Conservation (phyloP, 2,329 filamentous ascomycete genomes). For the Aspergillus tanneri region DNA sequence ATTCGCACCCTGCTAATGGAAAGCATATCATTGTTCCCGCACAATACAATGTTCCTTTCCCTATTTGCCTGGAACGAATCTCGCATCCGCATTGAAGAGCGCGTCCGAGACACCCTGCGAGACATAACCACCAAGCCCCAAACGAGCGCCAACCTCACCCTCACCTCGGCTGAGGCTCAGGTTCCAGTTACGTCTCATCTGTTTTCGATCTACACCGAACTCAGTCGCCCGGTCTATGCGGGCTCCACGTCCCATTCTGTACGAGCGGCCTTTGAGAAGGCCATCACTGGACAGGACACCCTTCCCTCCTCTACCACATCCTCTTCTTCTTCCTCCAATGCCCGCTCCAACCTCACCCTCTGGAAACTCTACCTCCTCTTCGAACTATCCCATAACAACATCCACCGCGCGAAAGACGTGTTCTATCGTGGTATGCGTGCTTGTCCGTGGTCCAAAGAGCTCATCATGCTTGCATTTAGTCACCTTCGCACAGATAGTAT, state of each 20-base stretch:
- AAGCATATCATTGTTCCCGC: conserved; percentile 66
- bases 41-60: conserved; percentile 72
- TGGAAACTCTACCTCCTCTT: conserved; percentile 57
- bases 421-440: conserved; percentile 57
- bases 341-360: conserved; percentile 44
- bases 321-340: conserved; percentile 16
- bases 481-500: conserved; percentile 33
- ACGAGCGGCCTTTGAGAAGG: conserved; percentile 57
- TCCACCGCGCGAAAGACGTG: conserved; percentile 48
- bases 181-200: conserved; percentile 50
- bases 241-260: conserved; percentile 53
- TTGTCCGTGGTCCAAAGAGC: conserved; percentile 64
- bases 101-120: conserved; percentile 66
- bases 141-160: conserved; percentile 15
- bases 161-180: conserved; percentile 16
- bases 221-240: conserved; percentile 44
- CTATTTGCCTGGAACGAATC: conserved; percentile 73
- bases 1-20: conserved; percentile 62
- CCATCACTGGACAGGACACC: conserved; percentile 38
- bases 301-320: conserved; percentile 3
- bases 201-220: conserved; percentile 58
- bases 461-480: conserved; percentile 58
- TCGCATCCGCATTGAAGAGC: conserved; percentile 70
- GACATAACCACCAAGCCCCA: conserved; percentile 29
- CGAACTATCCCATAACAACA: conserved; percentile 43